A percentile compares a stretch with the other conserved stretches of the same genome.
phyloP scores from a whole-genome alignment of 2,329 filamentous ascomycete species.

The Dactylellina leptospora region DNA sequence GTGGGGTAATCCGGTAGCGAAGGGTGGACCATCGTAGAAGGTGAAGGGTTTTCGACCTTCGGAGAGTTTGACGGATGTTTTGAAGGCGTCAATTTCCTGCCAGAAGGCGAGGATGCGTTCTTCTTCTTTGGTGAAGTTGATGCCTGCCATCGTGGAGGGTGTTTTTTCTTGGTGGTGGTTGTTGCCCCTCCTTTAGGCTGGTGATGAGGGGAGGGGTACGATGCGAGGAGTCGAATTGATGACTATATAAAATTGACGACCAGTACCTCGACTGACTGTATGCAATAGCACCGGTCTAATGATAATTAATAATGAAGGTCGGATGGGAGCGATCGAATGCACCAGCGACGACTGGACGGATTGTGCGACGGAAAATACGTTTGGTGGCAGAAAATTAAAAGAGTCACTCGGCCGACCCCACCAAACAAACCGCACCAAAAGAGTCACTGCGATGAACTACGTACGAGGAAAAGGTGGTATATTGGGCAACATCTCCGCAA shows the following conservation, averaged over 20 bases:
- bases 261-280: not conserved
- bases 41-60: slow-evolving; percentile 84
- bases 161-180: slow-evolving; percentile 56
- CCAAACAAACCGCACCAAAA: slow-evolving; percentile 32
- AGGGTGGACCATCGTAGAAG: slow-evolving; percentile 90
- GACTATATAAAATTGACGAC: not conserved
- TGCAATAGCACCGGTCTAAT: too few species aligned
- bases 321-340: not conserved
- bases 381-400: slow-evolving; percentile 17
- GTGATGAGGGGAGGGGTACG: not conserved
- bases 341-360: slow-evolving; percentile 5
- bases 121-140: slow-evolving; percentile 93
- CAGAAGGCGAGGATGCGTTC: slow-evolving; percentile 83
- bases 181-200: slow-evolving; percentile 47
- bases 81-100: slow-evolving; percentile 91
- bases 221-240: too few species aligned
- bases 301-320: not conserved
- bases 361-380: slow-evolving; percentile 11
- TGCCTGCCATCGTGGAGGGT: slow-evolving; percentile 70
- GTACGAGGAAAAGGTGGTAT: not conserved
- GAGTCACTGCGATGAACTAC: slow-evolving; percentile 7
- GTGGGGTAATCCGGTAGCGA: slow-evolving; percentile 75
- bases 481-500: slow-evolving; percentile 2
- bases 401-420: slow-evolving; percentile 19
- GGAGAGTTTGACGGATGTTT: slow-evolving; percentile 73